These are phyloP conservation scores for Berkeleyomyces basicola DNA, from an alignment of 2,329 filamentous ascomycete species.

Conservation along the genomic window DNA sequence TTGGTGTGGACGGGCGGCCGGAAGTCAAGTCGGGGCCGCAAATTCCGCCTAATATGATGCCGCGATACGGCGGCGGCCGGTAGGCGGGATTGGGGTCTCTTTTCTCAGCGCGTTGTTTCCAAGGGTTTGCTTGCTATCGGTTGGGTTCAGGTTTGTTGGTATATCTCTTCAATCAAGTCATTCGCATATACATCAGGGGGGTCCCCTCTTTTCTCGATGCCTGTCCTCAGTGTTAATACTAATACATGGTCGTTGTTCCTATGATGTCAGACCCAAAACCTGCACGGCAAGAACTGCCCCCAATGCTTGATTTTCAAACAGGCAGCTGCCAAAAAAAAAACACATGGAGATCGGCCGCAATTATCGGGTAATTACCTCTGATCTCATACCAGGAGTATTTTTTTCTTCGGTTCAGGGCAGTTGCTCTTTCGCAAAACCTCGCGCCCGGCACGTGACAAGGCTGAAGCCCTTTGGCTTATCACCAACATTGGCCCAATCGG, in stretches of 20 bases:
- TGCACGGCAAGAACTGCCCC: neutral
- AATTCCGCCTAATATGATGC: conserved; percentile 7
- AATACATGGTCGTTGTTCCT: neutral
- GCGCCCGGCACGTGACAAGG: neutral
- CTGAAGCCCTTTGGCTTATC: neutral
- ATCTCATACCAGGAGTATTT: neutral
- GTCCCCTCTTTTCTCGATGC: too few species aligned
- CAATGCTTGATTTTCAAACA: neutral
- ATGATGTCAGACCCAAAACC: neutral
- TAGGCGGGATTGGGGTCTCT: neutral
- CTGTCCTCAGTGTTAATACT: neutral
- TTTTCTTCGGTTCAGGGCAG: neutral
- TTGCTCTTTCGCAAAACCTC: neutral
- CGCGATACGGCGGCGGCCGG: neutral
- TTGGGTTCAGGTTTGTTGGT: neutral
- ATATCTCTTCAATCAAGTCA: neutral
- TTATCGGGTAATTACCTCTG: neutral
- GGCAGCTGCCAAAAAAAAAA: neutral
- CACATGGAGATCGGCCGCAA: neutral
- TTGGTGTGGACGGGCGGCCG: conserved; percentile 8
- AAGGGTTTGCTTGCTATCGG: neutral
- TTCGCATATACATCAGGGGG: too few species aligned
- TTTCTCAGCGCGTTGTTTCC: neutral
- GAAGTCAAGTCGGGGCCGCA: conserved; percentile 8
- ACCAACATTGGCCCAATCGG: neutral